Base-by-base conservation (phyloP, 495 filamentous ascomycete species). In the Penicillium roqueforti region DNA sequence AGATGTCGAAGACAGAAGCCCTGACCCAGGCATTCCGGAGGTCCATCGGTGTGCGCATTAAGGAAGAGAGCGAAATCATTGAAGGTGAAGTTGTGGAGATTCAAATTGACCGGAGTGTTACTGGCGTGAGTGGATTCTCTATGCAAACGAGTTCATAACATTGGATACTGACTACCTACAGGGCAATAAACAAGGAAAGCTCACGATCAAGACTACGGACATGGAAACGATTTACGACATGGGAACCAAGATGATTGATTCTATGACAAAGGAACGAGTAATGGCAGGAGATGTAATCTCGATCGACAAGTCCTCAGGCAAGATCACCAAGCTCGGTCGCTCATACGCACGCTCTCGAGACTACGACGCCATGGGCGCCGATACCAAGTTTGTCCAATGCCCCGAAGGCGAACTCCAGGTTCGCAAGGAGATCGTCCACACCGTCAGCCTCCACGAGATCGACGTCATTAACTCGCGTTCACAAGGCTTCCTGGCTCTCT, bases 201-300 rank as follows among this genome's bases (percentile, higher is more conserved):
- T 99, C 58, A 99, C 93, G 8, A 96, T 99, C 72, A 99, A 97
- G 71, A 99, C 93, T 18, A 96, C 92, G 60, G 95, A 99, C 66
- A 99, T 99, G 93, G 93, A 99, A 73, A 96, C 93, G 18, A 89
- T 97, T 60, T 98, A 97, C 78, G 93, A 98, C 60, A 93, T 98
- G 89, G 93, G 93, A 37, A 91, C 86, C 49, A 97, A 97, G 73
- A 97, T 97, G 95, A 97, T 99, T 58, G 95, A 99, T 61, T 87
- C 91, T 37, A 96, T 99, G 87, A 95, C 89, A 54, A 97, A 97
- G 72, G 93, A 99, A 76, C 91, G 92, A 50, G 89, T 99, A 40
- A 95, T 96, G 83, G 95, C 95, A 6, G 93, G 93, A 55, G 93
- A 99, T 70, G 87, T 99, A 53, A 97, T 99, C 54, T 92, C 87